A percentile compares a stretch with the other conserved stretches of the same genome.
Conservation (phyloP, 2,329 filamentous ascomycete genomes). For the Ceratocystis destructans region DNA sequence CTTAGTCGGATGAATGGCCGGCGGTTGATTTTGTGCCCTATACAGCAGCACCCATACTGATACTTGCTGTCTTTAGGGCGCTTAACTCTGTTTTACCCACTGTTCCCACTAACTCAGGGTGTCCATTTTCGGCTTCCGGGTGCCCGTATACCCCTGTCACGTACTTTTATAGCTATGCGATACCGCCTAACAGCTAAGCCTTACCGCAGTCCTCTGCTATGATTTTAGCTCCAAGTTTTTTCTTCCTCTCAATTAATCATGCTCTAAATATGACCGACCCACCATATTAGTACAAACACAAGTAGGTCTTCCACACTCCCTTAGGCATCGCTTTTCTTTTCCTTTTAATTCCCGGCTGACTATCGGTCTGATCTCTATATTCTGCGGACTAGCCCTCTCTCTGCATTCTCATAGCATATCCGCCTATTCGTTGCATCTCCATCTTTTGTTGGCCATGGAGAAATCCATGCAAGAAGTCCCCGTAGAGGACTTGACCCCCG, state of each 20-base stretch:
- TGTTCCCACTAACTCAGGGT: too few species aligned
- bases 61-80: too few species aligned
- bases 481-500: slow-evolving; percentile 46
- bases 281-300: not conserved
- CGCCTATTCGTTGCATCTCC: not conserved
- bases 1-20: too few species aligned
- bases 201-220: not conserved
- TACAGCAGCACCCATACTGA: too few species aligned
- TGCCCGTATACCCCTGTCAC: not conserved
- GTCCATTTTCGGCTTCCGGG: not conserved
- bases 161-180: not conserved
- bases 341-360: not conserved
- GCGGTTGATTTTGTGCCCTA: too few species aligned
- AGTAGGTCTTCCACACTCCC: slow-evolving; percentile 5
- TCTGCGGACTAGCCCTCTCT: not conserved
- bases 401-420: not conserved
- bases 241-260: slow-evolving; percentile 9
- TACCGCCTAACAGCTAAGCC: not conserved
- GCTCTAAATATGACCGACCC: slow-evolving; percentile 10
- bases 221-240: not conserved
- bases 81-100: too few species aligned
- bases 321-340: slow-evolving; percentile 8
- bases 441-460: slow-evolving; percentile 13
- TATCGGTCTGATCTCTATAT: slow-evolving; percentile 1
- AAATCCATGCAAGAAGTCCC: slow-evolving; percentile 28